These are phyloP conservation scores for Beta corolliflora DNA, from an alignment of 179 eudicot species.

Conservation along the genomic window DNA sequence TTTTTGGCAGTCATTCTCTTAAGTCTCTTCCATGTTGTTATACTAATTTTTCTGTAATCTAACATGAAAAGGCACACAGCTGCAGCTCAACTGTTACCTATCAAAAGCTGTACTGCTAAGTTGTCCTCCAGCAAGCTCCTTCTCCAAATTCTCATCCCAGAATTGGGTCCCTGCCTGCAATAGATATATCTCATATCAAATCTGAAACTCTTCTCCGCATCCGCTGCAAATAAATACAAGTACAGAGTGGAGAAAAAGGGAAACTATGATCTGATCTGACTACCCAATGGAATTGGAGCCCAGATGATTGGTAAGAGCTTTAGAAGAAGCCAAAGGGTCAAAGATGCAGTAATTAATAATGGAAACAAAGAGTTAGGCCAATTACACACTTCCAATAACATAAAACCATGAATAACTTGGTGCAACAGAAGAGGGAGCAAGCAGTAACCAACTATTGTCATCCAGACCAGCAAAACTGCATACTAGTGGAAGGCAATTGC, in stretches of 20 bases:
- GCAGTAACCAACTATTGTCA: background rate
- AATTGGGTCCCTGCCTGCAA: conserved; percentile 96
- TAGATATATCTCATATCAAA: background rate
- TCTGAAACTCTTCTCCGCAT: background rate
- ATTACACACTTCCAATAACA: background rate
- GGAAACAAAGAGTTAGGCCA: background rate
- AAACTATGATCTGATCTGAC: background rate
- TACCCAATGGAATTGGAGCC: background rate
- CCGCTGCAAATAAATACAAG: background rate
- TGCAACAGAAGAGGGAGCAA: background rate
- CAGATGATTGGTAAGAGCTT: background rate
- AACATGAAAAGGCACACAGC: background rate
- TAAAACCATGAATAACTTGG: background rate
- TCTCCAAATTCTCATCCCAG: conserved; percentile 94
- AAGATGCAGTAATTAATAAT: too few species aligned
- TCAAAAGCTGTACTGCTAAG: conserved; percentile 87
- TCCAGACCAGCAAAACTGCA: background rate
- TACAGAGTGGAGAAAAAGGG: background rate
- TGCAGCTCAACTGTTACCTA: conserved; percentile 49
- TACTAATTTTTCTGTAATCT: background rate
- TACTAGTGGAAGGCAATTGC: background rate
- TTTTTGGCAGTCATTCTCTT: background rate
- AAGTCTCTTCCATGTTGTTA: background rate
- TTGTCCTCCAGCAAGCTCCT: conserved; percentile 81
- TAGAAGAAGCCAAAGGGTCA: background rate